These are phyloP conservation scores for Myriosclerotinia scirpicola DNA, from an alignment of 2,329 filamentous ascomycete genomes.

Conservation along the genomic window DNA sequence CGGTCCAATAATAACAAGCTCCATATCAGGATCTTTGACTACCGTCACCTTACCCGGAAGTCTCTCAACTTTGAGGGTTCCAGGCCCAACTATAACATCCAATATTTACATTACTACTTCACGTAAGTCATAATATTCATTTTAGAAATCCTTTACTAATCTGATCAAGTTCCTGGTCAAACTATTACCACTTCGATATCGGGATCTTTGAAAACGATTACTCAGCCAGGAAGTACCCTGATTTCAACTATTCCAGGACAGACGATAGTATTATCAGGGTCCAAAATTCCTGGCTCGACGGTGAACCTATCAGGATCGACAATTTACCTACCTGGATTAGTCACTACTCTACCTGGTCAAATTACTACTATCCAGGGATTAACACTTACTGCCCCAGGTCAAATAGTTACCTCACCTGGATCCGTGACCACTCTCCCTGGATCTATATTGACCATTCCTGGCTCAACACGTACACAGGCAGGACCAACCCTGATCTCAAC, in stretches of 20 bases:
- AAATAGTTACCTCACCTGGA: constrained; percentile 3
- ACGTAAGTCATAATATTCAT: background rate
- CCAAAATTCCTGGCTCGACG: background rate
- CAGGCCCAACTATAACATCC: background rate
- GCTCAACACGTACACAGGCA: constrained; percentile 6
- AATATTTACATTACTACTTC: constrained; percentile 6
- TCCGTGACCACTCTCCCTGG: constrained; percentile 7
- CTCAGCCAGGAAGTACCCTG: background rate
- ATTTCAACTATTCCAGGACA: constrained; percentile 6
- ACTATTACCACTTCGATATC: constrained; percentile 23
- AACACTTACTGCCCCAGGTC: constrained; percentile 4
- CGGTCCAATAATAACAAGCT: constrained; percentile 16
- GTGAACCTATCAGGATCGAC: background rate
- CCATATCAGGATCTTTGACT: constrained; percentile 28
- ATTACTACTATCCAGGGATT: constrained; percentile 2
- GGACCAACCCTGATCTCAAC: constrained; percentile 27
- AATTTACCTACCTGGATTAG: constrained; percentile 5
- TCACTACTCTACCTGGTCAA: background rate
- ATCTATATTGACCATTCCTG: constrained; percentile 13
- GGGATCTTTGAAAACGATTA: constrained; percentile 26
- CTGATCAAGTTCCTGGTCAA: background rate
- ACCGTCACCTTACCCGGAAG: constrained; percentile 21
- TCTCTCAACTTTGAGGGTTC: constrained; percentile 5
- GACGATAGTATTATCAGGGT: background rate
- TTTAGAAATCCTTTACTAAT: background rate